Evolutionary conservation across 2,329 filamentous ascomycete species (phyloP), one percentile per base, ranked within the genome.

Genomic region (Alternaria sp.): DNA sequence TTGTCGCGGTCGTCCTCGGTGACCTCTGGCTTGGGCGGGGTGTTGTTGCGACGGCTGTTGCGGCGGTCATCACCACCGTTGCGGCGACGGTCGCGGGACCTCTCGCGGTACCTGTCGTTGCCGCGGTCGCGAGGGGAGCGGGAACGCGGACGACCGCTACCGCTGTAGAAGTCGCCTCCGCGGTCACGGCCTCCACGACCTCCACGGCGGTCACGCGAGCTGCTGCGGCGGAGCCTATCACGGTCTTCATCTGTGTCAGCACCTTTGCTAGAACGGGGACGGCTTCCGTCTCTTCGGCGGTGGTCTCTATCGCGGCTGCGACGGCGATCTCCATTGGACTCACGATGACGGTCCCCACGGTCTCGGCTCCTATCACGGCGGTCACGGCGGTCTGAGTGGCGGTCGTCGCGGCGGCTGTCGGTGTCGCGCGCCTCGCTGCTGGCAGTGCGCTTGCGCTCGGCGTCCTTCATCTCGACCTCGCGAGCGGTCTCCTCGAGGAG

Each of bases 1-100:
- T 93, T 91, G 83, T 99, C 96, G 77, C 95, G 91, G 83, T 99
- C 96, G 82, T 98, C 96, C 80, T 97, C 94, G 74, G 92, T 97
- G 64, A 92, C 88, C 77, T 92, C 89, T 26, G 93, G 91, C 57
- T 91, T 89, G 30, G 82, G 82, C 26, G 59, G 59, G 7, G 85
- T 85, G 66, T 80, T 80, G 56, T 73, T 77, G 44, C 72, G 71
- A 61, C 80, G 80, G 52, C 69, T 75, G 53, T 67, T 64, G 46
- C 77, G 74, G 63, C 85, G 85, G 67, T 86, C 84, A 52, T 88
- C 78, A 21, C 66, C 69, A 67, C 78, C 74, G 60, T 66, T 81
- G 62, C 84, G 70, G 44, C 64, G 67, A 30, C 71, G 73, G 52
- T 76, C 83, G 67, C 88, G 84, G 67, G 90, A 76, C 54, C 72